Conservation (phyloP, 495 filamentous ascomycete species). For the Neurospora sp. region DNA sequence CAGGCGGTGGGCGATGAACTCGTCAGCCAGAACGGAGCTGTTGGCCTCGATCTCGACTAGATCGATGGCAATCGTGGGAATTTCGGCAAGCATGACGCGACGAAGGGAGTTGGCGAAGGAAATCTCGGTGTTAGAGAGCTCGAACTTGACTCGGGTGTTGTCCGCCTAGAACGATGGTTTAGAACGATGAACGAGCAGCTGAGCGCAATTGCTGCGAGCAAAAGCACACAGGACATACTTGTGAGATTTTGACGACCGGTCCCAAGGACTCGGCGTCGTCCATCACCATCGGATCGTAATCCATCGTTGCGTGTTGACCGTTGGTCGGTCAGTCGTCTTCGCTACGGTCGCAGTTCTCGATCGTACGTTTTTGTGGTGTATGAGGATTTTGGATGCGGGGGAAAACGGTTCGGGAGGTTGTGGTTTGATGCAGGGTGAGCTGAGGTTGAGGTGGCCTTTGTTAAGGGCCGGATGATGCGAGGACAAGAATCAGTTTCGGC, state of each 20-base stretch:
- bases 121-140: slow-evolving; percentile 68
- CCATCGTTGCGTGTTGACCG: slow-evolving; percentile 35
- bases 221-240: slow-evolving; percentile 34
- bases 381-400: neutral
- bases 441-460: neutral
- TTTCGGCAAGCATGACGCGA: slow-evolving; percentile 84
- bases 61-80: slow-evolving; percentile 92
- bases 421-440: neutral
- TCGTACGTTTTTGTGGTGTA: neutral
- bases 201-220: slow-evolving; percentile 4
- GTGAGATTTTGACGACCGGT: slow-evolving; percentile 61
- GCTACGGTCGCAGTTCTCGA: neutral
- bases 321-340: neutral
- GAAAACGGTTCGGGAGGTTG: neutral
- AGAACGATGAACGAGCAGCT: slow-evolving; percentile 1
- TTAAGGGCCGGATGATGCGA: neutral
- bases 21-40: slow-evolving; percentile 89
- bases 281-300: slow-evolving; percentile 55
- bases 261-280: slow-evolving; percentile 53
- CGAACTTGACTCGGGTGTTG: slow-evolving; percentile 64
- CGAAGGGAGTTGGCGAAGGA: slow-evolving; percentile 92
- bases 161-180: slow-evolving; percentile 44
- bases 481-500: neutral
- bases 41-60: slow-evolving; percentile 87
- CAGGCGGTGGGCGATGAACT: slow-evolving; percentile 88